A percentile compares a stretch with the other conserved stretches of the same genome.
phyloP scores from a whole-genome alignment of 2,329 filamentous ascomycete species.

The Pyrenophora tritici-repentis region DNA sequence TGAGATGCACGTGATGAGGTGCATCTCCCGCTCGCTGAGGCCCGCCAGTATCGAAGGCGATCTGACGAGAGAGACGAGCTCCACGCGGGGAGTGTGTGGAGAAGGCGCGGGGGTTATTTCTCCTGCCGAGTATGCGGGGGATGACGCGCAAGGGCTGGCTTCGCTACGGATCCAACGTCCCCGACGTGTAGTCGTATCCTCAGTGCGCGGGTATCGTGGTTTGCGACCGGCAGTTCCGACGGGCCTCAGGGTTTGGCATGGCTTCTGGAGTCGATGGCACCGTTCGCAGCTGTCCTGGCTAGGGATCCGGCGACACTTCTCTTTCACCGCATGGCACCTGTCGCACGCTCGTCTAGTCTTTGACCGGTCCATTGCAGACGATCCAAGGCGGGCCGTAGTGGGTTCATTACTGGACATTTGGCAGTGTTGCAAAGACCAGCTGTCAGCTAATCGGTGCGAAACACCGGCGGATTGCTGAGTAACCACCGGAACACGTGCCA shows the following conservation, averaged over 20 bases:
- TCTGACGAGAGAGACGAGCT: constrained; percentile 1
- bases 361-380: constrained; percentile 9
- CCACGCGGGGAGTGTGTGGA: not conserved
- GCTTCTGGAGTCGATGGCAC: constrained; percentile 9
- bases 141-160: not conserved
- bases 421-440: not conserved
- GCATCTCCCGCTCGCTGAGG: constrained; percentile 9
- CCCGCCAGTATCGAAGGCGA: not conserved
- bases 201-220: constrained; percentile 10
- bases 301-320: constrained; percentile 9
- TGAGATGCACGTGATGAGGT: constrained; percentile 3
- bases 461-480: constrained; percentile 5
- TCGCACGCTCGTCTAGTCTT: constrained; percentile 10
- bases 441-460: not conserved
- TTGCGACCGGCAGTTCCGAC: constrained; percentile 10
- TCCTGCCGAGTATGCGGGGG: not conserved
- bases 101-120: not conserved
- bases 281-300: constrained; percentile 11
- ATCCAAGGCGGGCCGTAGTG: constrained; percentile 1
- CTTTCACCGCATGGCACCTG: constrained; percentile 12
- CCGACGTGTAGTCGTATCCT: not conserved
- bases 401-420: constrained; percentile 4
- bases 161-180: not conserved
- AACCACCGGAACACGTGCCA: constrained; percentile 3
- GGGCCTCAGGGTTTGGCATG: constrained; percentile 10